Conservation (phyloP, 2,329 filamentous ascomycete species). For the Botryotinia calthae region DNA sequence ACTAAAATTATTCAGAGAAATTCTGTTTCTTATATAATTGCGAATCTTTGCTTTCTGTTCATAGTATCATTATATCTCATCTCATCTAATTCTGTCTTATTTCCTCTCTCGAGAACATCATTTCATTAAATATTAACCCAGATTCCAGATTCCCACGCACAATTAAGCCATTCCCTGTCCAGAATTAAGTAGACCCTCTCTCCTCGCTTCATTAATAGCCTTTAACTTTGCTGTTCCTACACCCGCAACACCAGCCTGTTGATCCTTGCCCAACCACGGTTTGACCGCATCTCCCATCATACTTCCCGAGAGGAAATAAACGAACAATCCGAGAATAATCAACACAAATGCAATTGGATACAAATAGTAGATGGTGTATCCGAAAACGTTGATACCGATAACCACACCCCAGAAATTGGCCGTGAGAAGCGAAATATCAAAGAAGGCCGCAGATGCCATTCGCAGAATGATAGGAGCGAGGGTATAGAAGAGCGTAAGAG, state of each 20-base stretch:
- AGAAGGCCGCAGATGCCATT: slow-evolving; percentile 87
- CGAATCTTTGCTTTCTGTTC: not conserved
- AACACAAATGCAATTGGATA: slow-evolving; percentile 95
- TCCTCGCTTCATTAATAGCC: slow-evolving; percentile 57
- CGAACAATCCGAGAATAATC: slow-evolving; percentile 79
- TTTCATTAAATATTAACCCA: not conserved
- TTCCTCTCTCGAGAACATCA: not conserved
- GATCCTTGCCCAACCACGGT: slow-evolving; percentile 88
- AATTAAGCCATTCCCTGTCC: slow-evolving; percentile 13
- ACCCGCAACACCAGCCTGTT: slow-evolving; percentile 76
- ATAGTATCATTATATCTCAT: not conserved
- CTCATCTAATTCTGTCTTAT: too few relatives aligned
- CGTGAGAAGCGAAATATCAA: slow-evolving; percentile 92
- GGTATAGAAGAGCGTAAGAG: slow-evolving; percentile 81
- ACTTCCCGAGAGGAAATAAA: slow-evolving; percentile 84
- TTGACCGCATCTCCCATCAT: slow-evolving; percentile 86
- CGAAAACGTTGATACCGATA: slow-evolving; percentile 85
- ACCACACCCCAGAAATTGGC: slow-evolving; percentile 97
- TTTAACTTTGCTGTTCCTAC: slow-evolving; percentile 82
- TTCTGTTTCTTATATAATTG: not conserved
- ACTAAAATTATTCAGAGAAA: not conserved
- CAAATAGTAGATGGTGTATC: slow-evolving; percentile 76
- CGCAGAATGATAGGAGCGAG: slow-evolving; percentile 84
- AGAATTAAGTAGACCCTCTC: slow-evolving; percentile 30
- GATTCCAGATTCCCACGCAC: not conserved